phyloP scores from a whole-genome alignment of 768 basidiomycete species.

The Mycena chlorophos region DNA sequence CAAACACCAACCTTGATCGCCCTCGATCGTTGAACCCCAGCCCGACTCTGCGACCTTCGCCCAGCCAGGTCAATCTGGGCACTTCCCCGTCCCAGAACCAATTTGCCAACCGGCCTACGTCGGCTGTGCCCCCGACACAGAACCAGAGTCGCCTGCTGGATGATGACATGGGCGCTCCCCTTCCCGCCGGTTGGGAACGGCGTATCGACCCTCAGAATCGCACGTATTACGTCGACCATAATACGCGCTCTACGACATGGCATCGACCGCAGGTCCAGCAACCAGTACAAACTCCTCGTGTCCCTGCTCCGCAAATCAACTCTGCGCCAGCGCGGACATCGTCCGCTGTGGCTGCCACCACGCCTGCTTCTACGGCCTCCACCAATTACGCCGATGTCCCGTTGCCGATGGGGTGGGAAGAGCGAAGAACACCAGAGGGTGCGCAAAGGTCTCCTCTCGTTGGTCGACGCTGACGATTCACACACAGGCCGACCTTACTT shows the following conservation, averaged over 20 bases:
- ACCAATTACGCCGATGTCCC: conserved; percentile 61
- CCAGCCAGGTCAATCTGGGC: conserved; percentile 28
- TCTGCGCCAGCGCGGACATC: conserved; percentile 25
- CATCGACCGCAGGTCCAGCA: conserved; percentile 45
- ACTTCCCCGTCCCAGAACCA: conserved; percentile 29
- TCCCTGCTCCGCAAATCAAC: conserved; percentile 19
- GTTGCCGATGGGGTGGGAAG: conserved; percentile 90
- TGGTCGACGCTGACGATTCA: not conserved
- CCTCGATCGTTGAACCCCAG: conserved; percentile 17
- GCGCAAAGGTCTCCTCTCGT: not conserved
- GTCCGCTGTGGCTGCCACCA: conserved; percentile 14
- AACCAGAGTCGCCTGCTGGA: conserved; percentile 36
- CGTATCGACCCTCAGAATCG: conserved; percentile 71
- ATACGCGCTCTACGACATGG: conserved; percentile 80
- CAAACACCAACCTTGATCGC: conserved; percentile 17
- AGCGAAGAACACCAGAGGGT: conserved; percentile 82
- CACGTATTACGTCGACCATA: conserved; percentile 87
- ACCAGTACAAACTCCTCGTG: conserved; percentile 26
- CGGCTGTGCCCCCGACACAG: conserved; percentile 17
- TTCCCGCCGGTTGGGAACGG: conserved; percentile 84
- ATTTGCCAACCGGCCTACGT: conserved; percentile 15
- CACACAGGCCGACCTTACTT: conserved; percentile 54
- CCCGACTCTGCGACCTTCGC: conserved; percentile 27
- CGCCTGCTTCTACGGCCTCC: conserved; percentile 29
- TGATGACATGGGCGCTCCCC: conserved; percentile 60